Conservation (phyloP, 2,329 filamentous ascomycete genomes). For the Colletotrichum euphorbiae region DNA sequence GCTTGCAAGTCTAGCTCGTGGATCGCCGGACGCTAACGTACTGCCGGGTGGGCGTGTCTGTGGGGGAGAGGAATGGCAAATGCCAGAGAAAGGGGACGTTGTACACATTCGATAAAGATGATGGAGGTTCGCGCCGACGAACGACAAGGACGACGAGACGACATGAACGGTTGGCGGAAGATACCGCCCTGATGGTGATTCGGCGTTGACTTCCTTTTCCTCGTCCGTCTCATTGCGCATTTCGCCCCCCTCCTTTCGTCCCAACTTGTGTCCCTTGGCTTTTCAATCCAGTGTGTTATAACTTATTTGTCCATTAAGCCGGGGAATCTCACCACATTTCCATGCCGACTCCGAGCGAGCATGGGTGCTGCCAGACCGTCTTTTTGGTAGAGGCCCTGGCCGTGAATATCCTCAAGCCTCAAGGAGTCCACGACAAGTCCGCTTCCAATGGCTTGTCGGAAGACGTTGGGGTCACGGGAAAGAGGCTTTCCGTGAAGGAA, state of each 20-base stretch:
- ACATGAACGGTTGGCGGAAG: slow-evolving; percentile 32
- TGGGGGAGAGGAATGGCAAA: slow-evolving; percentile 19
- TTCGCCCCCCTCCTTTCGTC: slow-evolving; percentile 25
- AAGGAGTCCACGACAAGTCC: slow-evolving; percentile 20
- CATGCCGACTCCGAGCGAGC: slow-evolving; percentile 16
- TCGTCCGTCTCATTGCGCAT: slow-evolving; percentile 35
- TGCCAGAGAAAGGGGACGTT: background rate
- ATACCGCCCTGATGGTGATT: slow-evolving; percentile 10
- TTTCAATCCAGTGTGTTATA: background rate
- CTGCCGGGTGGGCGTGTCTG: slow-evolving; percentile 26
- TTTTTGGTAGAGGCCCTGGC: slow-evolving; percentile 20
- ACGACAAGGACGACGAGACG: slow-evolving; percentile 32
- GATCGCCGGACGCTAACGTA: slow-evolving; percentile 34
- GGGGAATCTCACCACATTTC: slow-evolving; percentile 16
- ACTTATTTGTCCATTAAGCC: slow-evolving; percentile 14
- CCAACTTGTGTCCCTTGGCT: slow-evolving; percentile 23
- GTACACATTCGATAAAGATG: slow-evolving; percentile 1
- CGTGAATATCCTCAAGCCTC: slow-evolving; percentile 34
- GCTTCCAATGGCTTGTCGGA: slow-evolving; percentile 1
- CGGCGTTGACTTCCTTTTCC: slow-evolving; percentile 27
- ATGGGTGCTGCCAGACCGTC: slow-evolving; percentile 32
- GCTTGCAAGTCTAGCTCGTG: slow-evolving; percentile 27
- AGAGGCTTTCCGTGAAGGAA: slow-evolving; percentile 18
- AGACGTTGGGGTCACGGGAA: slow-evolving; percentile 28
- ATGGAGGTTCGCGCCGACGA: slow-evolving; percentile 20